A percentile compares a stretch with the other conserved stretches of the same genome.
Conservation (phyloP, 768 basidiomycete genomes). For the Lactarius deliciosus region DNA sequence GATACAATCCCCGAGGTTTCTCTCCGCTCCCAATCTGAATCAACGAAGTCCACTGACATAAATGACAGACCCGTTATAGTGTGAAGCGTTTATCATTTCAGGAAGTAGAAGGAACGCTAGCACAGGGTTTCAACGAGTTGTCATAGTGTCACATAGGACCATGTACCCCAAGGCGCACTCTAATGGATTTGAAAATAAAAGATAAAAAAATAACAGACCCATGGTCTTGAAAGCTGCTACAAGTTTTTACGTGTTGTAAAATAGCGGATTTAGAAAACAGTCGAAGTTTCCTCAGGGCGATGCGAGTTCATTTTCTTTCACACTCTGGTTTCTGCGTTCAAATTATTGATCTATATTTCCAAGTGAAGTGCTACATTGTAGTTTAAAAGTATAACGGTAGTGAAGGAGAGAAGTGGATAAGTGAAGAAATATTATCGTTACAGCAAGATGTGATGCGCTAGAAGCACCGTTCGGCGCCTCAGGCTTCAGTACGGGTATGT, state of each 20-base stretch:
- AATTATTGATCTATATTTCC: not conserved
- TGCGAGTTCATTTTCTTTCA: not conserved
- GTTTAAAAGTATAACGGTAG: not conserved
- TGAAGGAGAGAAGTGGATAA: not conserved
- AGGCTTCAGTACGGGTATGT: conserved; percentile 7
- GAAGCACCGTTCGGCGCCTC: not conserved
- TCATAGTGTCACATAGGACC: too few relatives aligned
- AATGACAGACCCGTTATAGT: too few relatives aligned
- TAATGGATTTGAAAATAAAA: too few relatives aligned
- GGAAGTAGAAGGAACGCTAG: too few relatives aligned
- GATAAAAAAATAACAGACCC: too few relatives aligned
- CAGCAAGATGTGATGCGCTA: not conserved
- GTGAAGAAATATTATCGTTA: conserved; percentile 19
- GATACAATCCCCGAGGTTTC: too few relatives aligned
- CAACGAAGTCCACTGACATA: not conserved
- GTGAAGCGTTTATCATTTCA: too few relatives aligned
- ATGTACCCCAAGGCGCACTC: too few relatives aligned
- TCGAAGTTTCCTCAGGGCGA: not conserved
- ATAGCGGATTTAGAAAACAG: not conserved
- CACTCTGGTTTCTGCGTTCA: not conserved
- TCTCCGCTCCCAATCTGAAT: not conserved
- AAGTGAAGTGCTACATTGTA: conserved; percentile 15
- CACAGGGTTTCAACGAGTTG: too few relatives aligned
- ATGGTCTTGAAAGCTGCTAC: too few relatives aligned
- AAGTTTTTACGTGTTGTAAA: too few relatives aligned